Conservation (phyloP, 2,329 filamentous ascomycete genomes). For the Ambrosiella xylebori region DNA sequence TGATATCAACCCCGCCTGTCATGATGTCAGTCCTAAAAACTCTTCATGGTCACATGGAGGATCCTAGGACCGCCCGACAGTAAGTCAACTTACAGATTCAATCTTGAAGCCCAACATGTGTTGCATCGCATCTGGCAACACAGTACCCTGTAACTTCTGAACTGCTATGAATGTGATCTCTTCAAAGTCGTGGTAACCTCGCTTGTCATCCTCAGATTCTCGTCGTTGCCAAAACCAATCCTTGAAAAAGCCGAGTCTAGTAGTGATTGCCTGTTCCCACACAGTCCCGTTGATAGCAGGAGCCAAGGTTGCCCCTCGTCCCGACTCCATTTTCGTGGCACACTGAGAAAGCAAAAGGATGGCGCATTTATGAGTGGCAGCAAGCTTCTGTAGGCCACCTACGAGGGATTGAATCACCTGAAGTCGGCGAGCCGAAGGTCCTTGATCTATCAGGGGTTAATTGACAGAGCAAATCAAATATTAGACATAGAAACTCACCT, state of each 20-base stretch:
- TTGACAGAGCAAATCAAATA: background rate
- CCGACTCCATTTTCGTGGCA: conserved; percentile 59
- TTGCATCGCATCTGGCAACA: conserved; percentile 23
- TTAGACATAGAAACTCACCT: conserved; percentile 19
- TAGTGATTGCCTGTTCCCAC: conserved; percentile 66
- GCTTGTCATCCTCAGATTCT: background rate
- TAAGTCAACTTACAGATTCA: conserved; percentile 23
- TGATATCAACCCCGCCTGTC: conserved; percentile 6
- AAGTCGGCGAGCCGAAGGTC: conserved; percentile 25
- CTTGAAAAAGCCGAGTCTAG: conserved; percentile 59
- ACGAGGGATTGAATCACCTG: conserved; percentile 46
- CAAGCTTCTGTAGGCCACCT: conserved; percentile 56
- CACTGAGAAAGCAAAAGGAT: conserved; percentile 65
- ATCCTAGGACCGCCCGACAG: background rate
- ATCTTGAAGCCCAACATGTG: conserved; percentile 33
- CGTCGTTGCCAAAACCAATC: conserved; percentile 44
- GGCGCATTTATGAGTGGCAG: conserved; percentile 54
- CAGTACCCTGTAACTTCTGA: conserved; percentile 44
- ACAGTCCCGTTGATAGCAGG: conserved; percentile 57
- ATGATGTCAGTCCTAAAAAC: background rate
- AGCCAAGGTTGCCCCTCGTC: conserved; percentile 48
- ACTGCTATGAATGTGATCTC: conserved; percentile 26
- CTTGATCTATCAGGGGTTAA: conserved; percentile 4
- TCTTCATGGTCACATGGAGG: background rate
- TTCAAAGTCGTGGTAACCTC: conserved; percentile 1